Base-by-base conservation (phyloP, 2,329 filamentous ascomycete species). In the Exophiala dermatitidis region DNA sequence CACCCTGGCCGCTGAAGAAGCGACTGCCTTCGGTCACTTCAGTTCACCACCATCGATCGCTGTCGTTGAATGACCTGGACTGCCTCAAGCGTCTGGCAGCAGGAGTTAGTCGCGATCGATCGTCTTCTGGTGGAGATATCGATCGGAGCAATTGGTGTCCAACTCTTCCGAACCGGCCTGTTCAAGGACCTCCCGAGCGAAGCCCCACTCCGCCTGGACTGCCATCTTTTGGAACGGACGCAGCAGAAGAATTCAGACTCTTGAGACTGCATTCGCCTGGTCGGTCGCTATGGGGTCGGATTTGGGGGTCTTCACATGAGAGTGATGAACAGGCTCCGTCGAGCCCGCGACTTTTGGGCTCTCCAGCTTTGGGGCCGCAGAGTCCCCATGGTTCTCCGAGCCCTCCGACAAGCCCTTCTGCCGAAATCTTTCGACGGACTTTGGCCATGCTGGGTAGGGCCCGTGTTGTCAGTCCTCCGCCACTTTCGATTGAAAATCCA, bases 131-230 rank as follows among this genome's bases (percentile, higher is more conserved):
- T 36, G 55, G 60, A 30, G 60, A 52, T 41, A 57, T 64, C 30
- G 58, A 54, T 48, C 52, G 38, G 37, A 12, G 31, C 12, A n/a
- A 28, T n/a, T 51, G 29, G 56, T 60, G 4, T 55, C 53, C 41
- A 67, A 63, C 50, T 1, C 43, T 28, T 48, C 52, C 46, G 19
- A 48, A 36, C 41, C 51, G 12, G 8, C 58, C 45, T 36, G 40
- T 42, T 30, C 68, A 65, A 52, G 66, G 69, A 50, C 71, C 72
- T 31, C 71, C 71, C 8, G 52, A 61, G 31, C 64, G 72, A 54
- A 57, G 62, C 12, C 67, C 68, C 2, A 75, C 73, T 2, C 72
- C 73, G 19, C 70, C 71, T 1, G 72, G 73, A 0, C 60, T 75
- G 37, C 72, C 72, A 4, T 69, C 70, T 1, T 74, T 74, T 54